Evolutionary conservation across 495 filamentous ascomycete genomes (phyloP).

Genomic region (Hypoxylon rickii): DNA sequence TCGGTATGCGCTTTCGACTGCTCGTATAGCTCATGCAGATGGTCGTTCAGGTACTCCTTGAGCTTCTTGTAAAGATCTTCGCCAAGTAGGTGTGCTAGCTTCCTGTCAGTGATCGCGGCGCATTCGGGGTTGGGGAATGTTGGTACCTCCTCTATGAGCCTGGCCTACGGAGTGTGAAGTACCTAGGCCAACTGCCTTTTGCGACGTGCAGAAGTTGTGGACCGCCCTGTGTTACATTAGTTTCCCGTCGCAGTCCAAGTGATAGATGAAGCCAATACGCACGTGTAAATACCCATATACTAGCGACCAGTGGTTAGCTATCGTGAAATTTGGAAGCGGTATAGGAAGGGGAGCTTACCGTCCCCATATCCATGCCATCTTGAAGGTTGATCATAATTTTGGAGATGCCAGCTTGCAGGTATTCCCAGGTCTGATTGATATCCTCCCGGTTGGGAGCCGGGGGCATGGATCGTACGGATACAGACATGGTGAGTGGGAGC

Average conservation of each 20-base stretch:
- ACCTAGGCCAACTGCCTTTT: slow-evolving; percentile 72
- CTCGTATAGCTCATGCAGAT: slow-evolving; percentile 68
- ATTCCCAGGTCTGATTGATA: slow-evolving; percentile 83
- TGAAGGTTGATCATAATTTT: slow-evolving; percentile 92
- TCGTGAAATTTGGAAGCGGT: neutral
- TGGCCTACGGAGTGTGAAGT: slow-evolving; percentile 43
- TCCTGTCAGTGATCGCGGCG: no score
- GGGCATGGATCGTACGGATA: slow-evolving; percentile 43
- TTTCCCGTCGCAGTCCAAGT: neutral
- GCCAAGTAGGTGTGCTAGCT: slow-evolving; percentile 89
- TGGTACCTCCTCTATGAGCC: slow-evolving; percentile 79
- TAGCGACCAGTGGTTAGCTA: slow-evolving; percentile 38
- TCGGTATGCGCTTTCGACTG: slow-evolving; percentile 79
- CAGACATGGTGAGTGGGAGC: slow-evolving; percentile 24
- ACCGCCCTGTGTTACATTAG: slow-evolving; percentile 68
- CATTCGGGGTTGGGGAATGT: neutral
- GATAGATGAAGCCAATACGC: no score
- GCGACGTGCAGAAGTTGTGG: slow-evolving; percentile 98
- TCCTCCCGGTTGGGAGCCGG: slow-evolving; percentile 75
- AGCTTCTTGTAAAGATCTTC: slow-evolving; percentile 96
- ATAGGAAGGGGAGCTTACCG: slow-evolving; percentile 56
- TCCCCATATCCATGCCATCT: slow-evolving; percentile 89
- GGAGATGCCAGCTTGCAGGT: slow-evolving; percentile 83
- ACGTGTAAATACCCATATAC: slow-evolving; percentile 99
- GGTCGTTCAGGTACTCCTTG: slow-evolving; percentile 76